Base-by-base conservation (phyloP, 192 early-diverging fungal genomes). In the Irineochytrium annulatum region DNA sequence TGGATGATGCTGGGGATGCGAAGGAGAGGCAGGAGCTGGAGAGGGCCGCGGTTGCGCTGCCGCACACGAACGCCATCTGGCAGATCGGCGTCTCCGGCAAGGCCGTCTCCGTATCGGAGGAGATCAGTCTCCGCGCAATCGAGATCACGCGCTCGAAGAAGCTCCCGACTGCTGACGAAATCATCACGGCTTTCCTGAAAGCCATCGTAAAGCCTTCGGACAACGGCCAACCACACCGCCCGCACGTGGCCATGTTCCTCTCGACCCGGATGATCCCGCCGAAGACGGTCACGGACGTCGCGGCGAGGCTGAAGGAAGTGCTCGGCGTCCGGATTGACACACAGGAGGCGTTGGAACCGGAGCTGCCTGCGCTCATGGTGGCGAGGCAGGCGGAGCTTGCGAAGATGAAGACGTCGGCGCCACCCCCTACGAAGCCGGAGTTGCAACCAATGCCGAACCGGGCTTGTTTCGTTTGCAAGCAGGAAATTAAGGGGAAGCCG, bases 401-500 rank as follows among this genome's bases (percentile, higher is more conserved):
- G 16, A 4, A 41, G 22, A 62, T 39, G 5, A 32, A 29, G 4
- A 41, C 32, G 14, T 3, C 31, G 28, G 60, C 48, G 16, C 33
- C 57, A 14, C 17, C 53, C 2, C 41, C 31, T n/a, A 29, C 33
- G 48, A n/a, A 3, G 29, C 56, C 58, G 26, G 28, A 22, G 41
- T 55, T 63, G 60, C 60, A 55, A 34, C 52, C 59, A 24, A 55
- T 62, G 16, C 78, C 78, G n/a, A 49, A 56, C 46, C 58, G 78
- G 13, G 72, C 60, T 14, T 81, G 79, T 39, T 73, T 74, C 51
- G 67, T 67, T 27, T 81, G 79, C 62, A 68, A 73, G 43, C 60
- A 81, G 55, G 79, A 81, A 2, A 77, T 81, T 34, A 60, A 60
- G n/a, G 67, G 57, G 27, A 81, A 81, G 61, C 58, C 71, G 19